Evolutionary conservation across 2,329 filamentous ascomycete species (phyloP), one percentile per base, ranked within the genome.

Genomic region (Alternaria panax): DNA sequence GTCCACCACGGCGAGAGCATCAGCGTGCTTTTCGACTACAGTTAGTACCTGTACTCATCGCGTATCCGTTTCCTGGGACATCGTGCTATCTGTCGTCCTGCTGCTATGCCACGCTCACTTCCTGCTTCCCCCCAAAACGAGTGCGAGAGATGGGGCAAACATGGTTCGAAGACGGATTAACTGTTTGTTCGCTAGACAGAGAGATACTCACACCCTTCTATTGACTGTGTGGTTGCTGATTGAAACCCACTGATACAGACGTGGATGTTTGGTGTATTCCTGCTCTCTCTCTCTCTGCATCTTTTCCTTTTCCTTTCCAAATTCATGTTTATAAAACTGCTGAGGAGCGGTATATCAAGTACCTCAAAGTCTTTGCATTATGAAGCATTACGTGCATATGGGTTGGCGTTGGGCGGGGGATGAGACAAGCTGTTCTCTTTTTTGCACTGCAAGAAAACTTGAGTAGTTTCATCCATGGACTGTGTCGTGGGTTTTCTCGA

Each of bases 1-100:
- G 94, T 98, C 59, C 95, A 99, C 80, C 93, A 98, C 79, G 95
- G 95, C 72, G 95, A 99, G 82, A 97, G 92, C 74, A 97, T 99
- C 80, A 97, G 93, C 77, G 92, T 95, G 62, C 85, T 99, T 51
- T 99, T 99, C 80, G 90, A 93, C 76, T 90, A 92, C 79, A 90
- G 92, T 76, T 93, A 74, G 69, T 72, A 59, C 48, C 67, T 71
- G 63, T 63, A 50, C 41, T 58, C 50, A 47, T 55, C 22, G 20
- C 56, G 7, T 11, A 40, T 57, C 40, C 12, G 40, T 25, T 47
- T 51, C 40, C 30, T 28, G 12, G 22, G 28, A 16, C 22, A 27
- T n/a, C 54, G 28, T 43, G 32, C 20, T 28, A 36, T 30, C 32
- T 28, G 27, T 22, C 14, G n/a, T n/a, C n/a, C n/a, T n/a, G n/a